Base-by-base conservation (phyloP, 2,329 filamentous ascomycete species). In the Alternaria sp. region DNA sequence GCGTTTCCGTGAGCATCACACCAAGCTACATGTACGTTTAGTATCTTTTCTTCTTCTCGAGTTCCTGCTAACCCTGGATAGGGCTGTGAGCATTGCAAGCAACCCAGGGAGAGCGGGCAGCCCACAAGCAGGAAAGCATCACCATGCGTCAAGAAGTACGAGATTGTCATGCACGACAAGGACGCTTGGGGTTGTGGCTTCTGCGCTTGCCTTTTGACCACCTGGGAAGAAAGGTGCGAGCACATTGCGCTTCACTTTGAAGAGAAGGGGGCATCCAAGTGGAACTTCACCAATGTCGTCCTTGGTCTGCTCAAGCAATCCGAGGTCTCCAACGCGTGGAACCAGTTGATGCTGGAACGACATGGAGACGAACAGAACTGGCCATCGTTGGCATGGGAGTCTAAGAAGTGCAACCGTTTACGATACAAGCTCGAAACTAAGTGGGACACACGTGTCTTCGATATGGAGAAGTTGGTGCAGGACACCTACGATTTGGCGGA, bases 121-220 rank as follows among this genome's bases (percentile, higher is more conserved):
- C 74, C 73, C 21, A 86, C 88, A 21, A 86, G 88, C 70, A 84
- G 83, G 68, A 87, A 86, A 63, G 72, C 74, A 17, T 75, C 75
- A 31, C 73, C 74, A 45, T 77, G 74, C 45, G 75, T 77, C 23
- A 77, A 77, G 62, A 76, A 74, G 55, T 75, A 75, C 58, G 74
- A 77, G 51, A 75, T 75, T n/a, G 73, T 77, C 52, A 82, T 86
- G 60, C 83, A 83, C 60, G 87, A 88, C 78, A 83, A 86, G 64
- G 87, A 86, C 74, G 86, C 88, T 37, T 90, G 87, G 84, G 88
- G 86, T 1, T 90, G 88, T 63, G 88, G 88, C 26, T 89, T 90
- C 75, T 90, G 88, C 67, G 87, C 85, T 4, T 84, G 83, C 14
- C 81, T 89, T 40, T 82, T 88, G 57, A 83, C 85, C 14, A 85